Base-by-base conservation (phyloP, 1,284 basidiomycete genomes). In the Gomphus bonarii region DNA sequence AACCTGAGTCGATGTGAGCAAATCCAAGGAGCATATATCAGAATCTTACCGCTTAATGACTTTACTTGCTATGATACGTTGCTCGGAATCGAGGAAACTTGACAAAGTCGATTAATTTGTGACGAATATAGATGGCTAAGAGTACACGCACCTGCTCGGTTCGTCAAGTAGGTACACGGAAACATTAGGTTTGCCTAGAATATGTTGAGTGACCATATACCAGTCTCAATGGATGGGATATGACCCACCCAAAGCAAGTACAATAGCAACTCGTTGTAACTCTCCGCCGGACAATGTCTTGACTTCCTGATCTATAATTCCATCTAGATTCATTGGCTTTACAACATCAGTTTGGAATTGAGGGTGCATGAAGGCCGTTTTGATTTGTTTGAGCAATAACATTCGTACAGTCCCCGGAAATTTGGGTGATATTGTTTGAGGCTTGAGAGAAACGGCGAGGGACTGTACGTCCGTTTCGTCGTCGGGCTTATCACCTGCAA, bases 271-370 rank as follows among this genome's bases (percentile, higher is more conserved):
- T 66, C 95, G 82, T 72, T 97, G 95, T 65, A 97, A 72, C 72
- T 97, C 94, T 79, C 94, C 94, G 77, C 94, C 95, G 11, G 94
- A 97, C 35, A 97, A 73, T 36, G 94, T 97, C 75, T 91, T 91
- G 33, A 97, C 94, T 49, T 95, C 91, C 73, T 97, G 93, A 71
- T 97, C 95, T 75, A 98, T 85, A 63, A 98, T 86, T 58, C 81
- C 80, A 50, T 98, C 94, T 65, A 98, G 71, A 65, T 71, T 90
- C 93, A 98, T 95, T 28, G 95, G 95, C 74, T 97, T 97, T 62
- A 97, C 72, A 51, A 97, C 95, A 67, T 97, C 94, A 44, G 88
- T 88, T 72, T 93, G 90, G 85, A 97, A 98, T 72, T 97, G 94
- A 31, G 93, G 88, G 69, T 95, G 90, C 91, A 97, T 93, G 74